These are phyloP conservation scores for Epichloe sylvatica DNA, from an alignment of 2,329 filamentous ascomycete species.

Conservation along the genomic window DNA sequence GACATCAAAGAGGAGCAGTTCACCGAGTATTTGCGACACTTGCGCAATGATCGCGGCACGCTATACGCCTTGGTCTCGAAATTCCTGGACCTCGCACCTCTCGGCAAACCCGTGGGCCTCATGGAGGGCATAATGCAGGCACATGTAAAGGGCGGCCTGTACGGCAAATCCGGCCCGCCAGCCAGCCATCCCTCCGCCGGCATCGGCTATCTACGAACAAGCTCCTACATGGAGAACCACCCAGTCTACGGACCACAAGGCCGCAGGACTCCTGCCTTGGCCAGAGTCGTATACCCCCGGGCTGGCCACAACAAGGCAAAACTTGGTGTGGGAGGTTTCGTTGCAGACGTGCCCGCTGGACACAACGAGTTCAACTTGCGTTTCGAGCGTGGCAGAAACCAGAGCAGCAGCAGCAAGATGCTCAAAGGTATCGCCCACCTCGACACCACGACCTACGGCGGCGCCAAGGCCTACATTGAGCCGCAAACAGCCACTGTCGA, in stretches of 20 bases:
- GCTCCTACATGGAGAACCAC: conserved; percentile 43
- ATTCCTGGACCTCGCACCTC: conserved; percentile 48
- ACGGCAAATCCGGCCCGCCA: conserved; percentile 41
- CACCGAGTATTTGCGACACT: conserved; percentile 34
- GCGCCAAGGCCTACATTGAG: conserved; percentile 40
- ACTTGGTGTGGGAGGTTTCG: conserved; percentile 42
- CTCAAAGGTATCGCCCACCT: conserved; percentile 26
- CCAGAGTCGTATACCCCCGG: conserved; percentile 36
- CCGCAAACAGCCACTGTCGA: conserved; percentile 31
- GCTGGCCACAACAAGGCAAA: conserved; percentile 21
- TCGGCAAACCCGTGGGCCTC: conserved; percentile 22
- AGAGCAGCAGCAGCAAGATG: conserved; percentile 15
- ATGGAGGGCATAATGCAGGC: conserved; percentile 13
- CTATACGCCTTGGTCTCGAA: conserved; percentile 42
- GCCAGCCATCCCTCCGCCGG: conserved; percentile 48
- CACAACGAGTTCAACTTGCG: conserved; percentile 29
- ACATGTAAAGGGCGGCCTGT: conserved; percentile 25
- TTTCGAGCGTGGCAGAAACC: conserved; percentile 7
- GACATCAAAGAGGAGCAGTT: conserved; percentile 39
- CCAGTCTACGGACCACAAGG: conserved; percentile 46
- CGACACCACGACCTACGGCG: conserved; percentile 35
- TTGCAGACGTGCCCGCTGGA: conserved; percentile 28
- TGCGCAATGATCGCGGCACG: conserved; percentile 36
- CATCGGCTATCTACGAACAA: conserved; percentile 46
- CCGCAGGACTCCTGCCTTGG: conserved; percentile 32